Evolutionary conservation across 495 filamentous ascomycete genomes (phyloP).

Genomic region (Penicillium atrosanguineum): DNA sequence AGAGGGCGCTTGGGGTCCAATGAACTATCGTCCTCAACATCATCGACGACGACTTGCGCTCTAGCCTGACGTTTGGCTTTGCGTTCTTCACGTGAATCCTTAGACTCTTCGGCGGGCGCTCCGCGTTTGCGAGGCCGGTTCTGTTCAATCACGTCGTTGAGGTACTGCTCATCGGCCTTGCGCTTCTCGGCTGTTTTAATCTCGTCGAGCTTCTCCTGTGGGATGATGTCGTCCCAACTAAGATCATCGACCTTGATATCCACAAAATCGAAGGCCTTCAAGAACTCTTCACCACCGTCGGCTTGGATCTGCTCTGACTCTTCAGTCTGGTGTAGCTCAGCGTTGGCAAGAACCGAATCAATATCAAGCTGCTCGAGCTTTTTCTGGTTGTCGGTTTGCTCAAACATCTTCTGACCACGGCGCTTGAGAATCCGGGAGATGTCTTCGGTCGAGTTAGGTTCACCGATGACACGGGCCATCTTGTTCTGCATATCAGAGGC

Average conservation of each 20-base stretch:
- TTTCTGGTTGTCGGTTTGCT: slow-evolving; percentile 91
- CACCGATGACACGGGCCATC: slow-evolving; percentile 57
- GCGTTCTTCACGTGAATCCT: slow-evolving; percentile 78
- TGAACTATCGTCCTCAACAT: slow-evolving; percentile 57
- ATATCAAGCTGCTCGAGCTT: slow-evolving; percentile 98
- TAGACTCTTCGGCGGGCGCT: slow-evolving; percentile 61
- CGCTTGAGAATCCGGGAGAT: slow-evolving; percentile 92
- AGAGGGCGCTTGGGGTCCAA: slow-evolving; percentile 83
- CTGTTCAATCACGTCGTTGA: slow-evolving; percentile 77
- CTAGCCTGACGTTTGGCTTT: slow-evolving; percentile 90
- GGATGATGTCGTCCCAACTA: slow-evolving; percentile 97
- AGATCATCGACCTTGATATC: slow-evolving; percentile 92
- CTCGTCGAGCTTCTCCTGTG: slow-evolving; percentile 81
- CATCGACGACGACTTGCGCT: slow-evolving; percentile 63
- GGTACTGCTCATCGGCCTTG: slow-evolving; percentile 77
- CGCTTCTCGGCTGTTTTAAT: slow-evolving; percentile 87
- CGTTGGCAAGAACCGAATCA: slow-evolving; percentile 91
- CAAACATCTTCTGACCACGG: slow-evolving; percentile 94
- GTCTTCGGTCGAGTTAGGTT: slow-evolving; percentile 83
- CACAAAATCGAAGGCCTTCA: slow-evolving; percentile 82
- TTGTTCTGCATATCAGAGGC: slow-evolving; percentile 70
- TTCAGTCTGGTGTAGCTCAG: slow-evolving; percentile 92
- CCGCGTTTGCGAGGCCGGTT: slow-evolving; percentile 85
- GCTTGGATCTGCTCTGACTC: slow-evolving; percentile 86
- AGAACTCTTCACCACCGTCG: slow-evolving; percentile 89